Evolutionary conservation across 345 rosid genomes (phyloP).

Genomic region (Eucalyptus albens): DNA sequence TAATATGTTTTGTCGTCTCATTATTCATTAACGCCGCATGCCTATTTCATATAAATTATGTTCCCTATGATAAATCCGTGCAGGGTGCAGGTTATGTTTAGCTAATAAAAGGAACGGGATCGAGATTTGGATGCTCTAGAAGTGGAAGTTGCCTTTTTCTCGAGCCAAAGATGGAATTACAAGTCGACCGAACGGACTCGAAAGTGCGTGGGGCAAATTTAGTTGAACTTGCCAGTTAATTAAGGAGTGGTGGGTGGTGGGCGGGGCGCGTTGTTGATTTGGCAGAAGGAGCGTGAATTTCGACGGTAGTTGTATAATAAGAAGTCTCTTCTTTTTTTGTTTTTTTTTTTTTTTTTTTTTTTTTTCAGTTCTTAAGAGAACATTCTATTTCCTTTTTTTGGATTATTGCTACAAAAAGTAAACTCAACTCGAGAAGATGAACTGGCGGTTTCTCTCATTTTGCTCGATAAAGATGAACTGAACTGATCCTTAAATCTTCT

Average conservation of each 20-base stretch:
- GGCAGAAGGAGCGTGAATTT: background rate
- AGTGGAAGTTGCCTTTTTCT: background rate
- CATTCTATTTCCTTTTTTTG: background rate
- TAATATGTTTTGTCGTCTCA: background rate
- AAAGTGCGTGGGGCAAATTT: background rate
- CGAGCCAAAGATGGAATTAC: background rate
- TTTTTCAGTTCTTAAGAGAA: background rate
- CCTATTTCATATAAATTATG: background rate
- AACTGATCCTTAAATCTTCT: background rate
- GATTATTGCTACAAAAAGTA: background rate
- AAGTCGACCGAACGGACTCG: background rate
- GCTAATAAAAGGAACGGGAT: background rate
- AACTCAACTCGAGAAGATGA: background rate
- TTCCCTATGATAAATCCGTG: background rate
- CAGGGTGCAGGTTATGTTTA: background rate
- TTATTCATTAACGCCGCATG: too few relatives aligned
- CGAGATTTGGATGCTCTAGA: background rate
- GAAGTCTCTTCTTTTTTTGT: too few relatives aligned
- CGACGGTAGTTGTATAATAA: background rate
- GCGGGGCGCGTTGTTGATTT: background rate
- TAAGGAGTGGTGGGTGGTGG: background rate
- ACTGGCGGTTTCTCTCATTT: background rate
- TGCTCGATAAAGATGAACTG: background rate
- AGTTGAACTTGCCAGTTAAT: background rate
- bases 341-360: accelerated